Evolutionary conservation across 1,284 basidiomycete genomes (phyloP), one percentile per base, ranked within the genome.

Genomic region (Ustilago lituana): DNA sequence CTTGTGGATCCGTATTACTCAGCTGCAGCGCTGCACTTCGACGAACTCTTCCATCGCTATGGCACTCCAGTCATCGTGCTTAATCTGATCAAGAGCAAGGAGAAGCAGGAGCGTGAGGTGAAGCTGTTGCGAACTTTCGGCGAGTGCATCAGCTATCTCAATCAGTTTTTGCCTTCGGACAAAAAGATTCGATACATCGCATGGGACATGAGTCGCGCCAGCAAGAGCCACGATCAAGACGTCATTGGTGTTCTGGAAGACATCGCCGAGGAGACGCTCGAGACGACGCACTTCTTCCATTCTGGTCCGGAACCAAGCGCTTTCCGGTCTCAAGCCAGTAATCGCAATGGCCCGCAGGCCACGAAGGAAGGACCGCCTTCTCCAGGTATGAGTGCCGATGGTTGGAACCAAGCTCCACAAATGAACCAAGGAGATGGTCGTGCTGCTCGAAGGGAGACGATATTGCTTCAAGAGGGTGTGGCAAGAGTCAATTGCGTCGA

Each of bases 241-340:
- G 94, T 98, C 7, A 97, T 98, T 70, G 91, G 93, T 61, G 92
- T 94, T 59, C 85, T 98, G 15, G 95, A 98, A 81, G 94, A 97
- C 71, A 88, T 97, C 26, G 96, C 95, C 0, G 93, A 98, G 79
- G 93, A 97, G 81, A 91, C 91, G 0, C 90, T 98, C 40, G 89
- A 92, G 74, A 88, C 89, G 81, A 98, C 96, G 0, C 88, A 90
- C 1, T 97, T 98, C 84, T 99, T 98, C 83, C 96, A 98, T 63
- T 85, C 85, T 17, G 86, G 84, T 0, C 73, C 79, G 0, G 81
- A 83, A 44, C 78, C 77, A 1, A 45, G 59, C 20, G 56, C 64
- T 12, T 52, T 56, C 24, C 46, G 56, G 12, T 27, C 56, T 1
- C 51, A 24, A 2, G 1, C 37, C 4, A 33, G 22, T 14, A 43